Evolutionary conservation across 2,329 filamentous ascomycete genomes (phyloP).

Genomic region (Dendrostoma leiphaemia): DNA sequence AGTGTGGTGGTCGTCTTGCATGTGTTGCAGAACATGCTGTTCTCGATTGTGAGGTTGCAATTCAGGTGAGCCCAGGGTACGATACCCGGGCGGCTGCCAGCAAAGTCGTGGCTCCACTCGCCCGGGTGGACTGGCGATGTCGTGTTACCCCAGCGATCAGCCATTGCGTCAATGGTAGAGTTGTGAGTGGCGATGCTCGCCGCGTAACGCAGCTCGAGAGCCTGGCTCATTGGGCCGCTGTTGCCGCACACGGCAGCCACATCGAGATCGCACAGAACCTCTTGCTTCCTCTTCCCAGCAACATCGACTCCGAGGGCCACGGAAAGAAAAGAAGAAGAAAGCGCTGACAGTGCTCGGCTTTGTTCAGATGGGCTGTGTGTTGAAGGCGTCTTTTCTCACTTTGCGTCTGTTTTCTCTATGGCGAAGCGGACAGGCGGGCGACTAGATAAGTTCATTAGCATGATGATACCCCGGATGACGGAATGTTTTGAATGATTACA

Average conservation of each 20-base stretch:
- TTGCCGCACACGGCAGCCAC: no score
- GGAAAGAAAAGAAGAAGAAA: no score
- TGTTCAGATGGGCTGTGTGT: not conserved
- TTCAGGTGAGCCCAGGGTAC: slow-evolving; percentile 39
- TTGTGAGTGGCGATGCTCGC: no score
- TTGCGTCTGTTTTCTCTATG: not conserved
- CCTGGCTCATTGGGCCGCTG: no score
- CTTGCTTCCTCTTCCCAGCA: no score
- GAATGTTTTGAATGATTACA: not conserved
- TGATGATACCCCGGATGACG: slow-evolving; percentile 16
- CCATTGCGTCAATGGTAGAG: no score
- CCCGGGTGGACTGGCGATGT: not conserved
- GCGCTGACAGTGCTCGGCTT: no score
- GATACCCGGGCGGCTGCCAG: no score
- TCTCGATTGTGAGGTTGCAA: slow-evolving; percentile 64
- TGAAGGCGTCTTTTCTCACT: not conserved
- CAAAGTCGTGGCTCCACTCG: not conserved
- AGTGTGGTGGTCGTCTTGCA: slow-evolving; percentile 65
- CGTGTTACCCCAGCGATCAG: not conserved
- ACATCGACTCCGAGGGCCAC: no score
- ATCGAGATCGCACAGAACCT: no score
- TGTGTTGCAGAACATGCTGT: slow-evolving; percentile 70
- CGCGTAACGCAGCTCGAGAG: no score
- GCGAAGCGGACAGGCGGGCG: not conserved
- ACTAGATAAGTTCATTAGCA: slow-evolving; percentile 6